phyloP scores from a whole-genome alignment of 805 yeast species.

The Kodamaea leandrae region DNA sequence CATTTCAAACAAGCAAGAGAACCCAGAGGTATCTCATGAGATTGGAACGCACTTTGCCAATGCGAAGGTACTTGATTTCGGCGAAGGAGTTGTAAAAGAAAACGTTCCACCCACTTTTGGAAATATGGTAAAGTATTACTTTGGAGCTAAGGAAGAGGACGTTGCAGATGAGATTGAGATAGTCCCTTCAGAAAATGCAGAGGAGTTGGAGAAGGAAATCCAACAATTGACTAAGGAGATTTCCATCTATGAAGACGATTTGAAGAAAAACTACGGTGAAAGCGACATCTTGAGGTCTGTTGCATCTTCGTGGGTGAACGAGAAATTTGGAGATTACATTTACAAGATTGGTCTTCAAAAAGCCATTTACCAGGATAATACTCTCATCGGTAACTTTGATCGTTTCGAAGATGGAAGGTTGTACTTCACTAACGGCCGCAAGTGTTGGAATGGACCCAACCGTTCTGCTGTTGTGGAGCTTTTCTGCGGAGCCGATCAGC shows the following conservation, averaged over 20 bases:
- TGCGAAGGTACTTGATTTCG: not conserved
- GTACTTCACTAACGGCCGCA: slow-evolving; percentile 61
- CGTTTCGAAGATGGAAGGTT: slow-evolving; percentile 27
- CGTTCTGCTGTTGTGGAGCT: slow-evolving; percentile 66
- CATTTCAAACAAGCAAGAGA: slow-evolving; percentile 35
- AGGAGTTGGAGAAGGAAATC: slow-evolving; percentile 17
- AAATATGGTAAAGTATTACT: slow-evolving; percentile 27
- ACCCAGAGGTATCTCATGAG: not conserved
- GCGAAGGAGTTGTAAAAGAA: slow-evolving; percentile 15
- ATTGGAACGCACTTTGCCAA: not conserved
- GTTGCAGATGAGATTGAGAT: not conserved
- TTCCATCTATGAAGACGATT: slow-evolving; percentile 19
- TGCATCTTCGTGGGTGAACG: slow-evolving; percentile 45
- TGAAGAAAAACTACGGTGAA: slow-evolving; percentile 50
- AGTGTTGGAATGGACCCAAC: slow-evolving; percentile 93
- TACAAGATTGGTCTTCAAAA: slow-evolving; percentile 63
- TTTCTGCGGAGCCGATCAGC: slow-evolving; percentile 60
- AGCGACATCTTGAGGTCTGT: slow-evolving; percentile 63
- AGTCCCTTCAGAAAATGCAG: slow-evolving; percentile 6
- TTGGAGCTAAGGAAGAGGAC: slow-evolving; percentile 3
- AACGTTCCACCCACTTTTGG: slow-evolving; percentile 20
- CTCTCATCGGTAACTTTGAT: slow-evolving; percentile 49
- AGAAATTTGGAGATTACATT: slow-evolving; percentile 64
- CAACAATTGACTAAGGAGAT: slow-evolving; percentile 15
- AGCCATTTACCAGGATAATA: slow-evolving; percentile 52